Evolutionary conservation across 331 rosid species (phyloP), one percentile per base, ranked within the genome.

Genomic region (Rhamnella rubrinervis): DNA sequence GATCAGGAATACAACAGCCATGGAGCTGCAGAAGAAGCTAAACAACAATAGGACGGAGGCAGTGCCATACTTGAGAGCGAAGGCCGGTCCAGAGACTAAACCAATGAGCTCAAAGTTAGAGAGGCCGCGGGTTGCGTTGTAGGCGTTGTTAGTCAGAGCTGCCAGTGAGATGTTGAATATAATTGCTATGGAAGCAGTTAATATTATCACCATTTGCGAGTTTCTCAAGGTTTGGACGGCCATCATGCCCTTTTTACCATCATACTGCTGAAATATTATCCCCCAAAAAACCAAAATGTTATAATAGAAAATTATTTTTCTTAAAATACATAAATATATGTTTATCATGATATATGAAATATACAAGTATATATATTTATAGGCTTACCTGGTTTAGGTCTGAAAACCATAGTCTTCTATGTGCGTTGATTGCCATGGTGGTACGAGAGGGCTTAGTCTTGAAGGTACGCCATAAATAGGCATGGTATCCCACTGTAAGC

Each of bases 201-300:
- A 26, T 25, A 85, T 80, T 72, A 89, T 67, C 37, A 73, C 59
- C 93, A 86, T 86, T 14, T 86, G 81, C 38, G 87, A 39, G 86
- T 92, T 92, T 78, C 98, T 89, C 76, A 89, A 28, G 82, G 72
- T 89, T 63, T 92, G 98, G 4, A 88, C 77, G 4, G 75, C 80
- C 37, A 85, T 71, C 88, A 85, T 85, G 14, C 67, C 76, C 40
- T 82, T 85, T 69, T 71, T 62, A 3, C 59, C 80, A 65, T 67
- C 91, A 61, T 81, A 86, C 95, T 82, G 69, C 60, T 44, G 49
- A 14, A 44, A 44, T 44, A 44, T 44, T 44, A 2, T 8, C 11
- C 11, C 11, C 49, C 49, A 15, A 11, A 44, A 8, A 44, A 44
- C 14, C 12, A 8, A 8, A 9, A 44, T 44, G 16, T 44, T 44